These are phyloP conservation scores for Aspergillus fumigatiaffinis DNA, from an alignment of 2,329 filamentous ascomycete species.

Conservation along the genomic window DNA sequence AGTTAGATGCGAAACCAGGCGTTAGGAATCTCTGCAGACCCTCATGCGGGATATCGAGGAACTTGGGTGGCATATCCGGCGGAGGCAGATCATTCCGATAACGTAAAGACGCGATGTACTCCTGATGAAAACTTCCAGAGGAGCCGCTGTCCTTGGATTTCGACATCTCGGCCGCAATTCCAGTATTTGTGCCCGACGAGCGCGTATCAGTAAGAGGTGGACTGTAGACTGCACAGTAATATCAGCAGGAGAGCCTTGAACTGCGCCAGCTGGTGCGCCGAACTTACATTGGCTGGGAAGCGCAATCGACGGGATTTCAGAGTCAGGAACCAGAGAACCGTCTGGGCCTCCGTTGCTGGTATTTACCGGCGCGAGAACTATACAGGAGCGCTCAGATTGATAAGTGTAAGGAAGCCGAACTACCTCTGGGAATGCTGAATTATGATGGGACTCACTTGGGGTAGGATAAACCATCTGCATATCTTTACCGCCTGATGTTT, in stretches of 20 bases:
- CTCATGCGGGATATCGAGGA: slow-evolving; percentile 93
- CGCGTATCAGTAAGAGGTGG: slow-evolving; percentile 4
- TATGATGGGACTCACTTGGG: slow-evolving; percentile 18
- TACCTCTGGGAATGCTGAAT: not conserved
- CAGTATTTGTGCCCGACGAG: not conserved
- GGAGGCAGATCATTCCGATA: slow-evolving; percentile 95
- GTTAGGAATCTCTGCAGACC: slow-evolving; percentile 88
- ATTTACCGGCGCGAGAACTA: slow-evolving; percentile 10
- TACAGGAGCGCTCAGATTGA: not conserved
- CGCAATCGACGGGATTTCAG: slow-evolving; percentile 9
- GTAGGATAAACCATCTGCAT: slow-evolving; percentile 23
- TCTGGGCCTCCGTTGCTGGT: slow-evolving; percentile 1
- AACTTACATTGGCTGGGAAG: slow-evolving; percentile 13
- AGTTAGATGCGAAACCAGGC: slow-evolving; percentile 80
- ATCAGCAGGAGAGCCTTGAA: slow-evolving; percentile 3
- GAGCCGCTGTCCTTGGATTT: slow-evolving; percentile 38
- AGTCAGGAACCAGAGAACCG: slow-evolving; percentile 3
- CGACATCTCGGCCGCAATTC: slow-evolving; percentile 27
- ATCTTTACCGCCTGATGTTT: slow-evolving; percentile 21
- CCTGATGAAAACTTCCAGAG: slow-evolving; percentile 66
- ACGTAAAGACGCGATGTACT: slow-evolving; percentile 93
- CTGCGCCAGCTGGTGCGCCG: not conserved
- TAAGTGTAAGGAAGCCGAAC: slow-evolving; percentile 2
- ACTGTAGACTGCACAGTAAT: slow-evolving; percentile 5
- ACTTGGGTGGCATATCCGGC: slow-evolving; percentile 89